Conservation (phyloP, 495 filamentous ascomycete genomes). For the Hyaloscypha hepaticicola region DNA sequence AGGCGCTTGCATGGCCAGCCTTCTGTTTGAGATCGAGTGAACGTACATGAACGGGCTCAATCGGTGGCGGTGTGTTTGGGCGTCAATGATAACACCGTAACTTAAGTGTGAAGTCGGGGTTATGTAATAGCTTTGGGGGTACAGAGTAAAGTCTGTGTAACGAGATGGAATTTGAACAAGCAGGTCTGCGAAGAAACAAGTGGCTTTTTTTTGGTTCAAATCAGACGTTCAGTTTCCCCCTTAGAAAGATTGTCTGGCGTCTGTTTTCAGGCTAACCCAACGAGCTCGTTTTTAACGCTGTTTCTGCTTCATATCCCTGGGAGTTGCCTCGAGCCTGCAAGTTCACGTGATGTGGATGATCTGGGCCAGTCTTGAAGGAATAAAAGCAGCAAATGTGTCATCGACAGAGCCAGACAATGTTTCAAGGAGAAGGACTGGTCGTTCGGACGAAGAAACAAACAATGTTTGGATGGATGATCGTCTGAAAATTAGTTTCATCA, state of each 20-base stretch:
- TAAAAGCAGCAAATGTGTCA: too few relatives aligned
- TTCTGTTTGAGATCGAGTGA: slow-evolving; percentile 5
- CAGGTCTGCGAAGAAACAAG: neutral
- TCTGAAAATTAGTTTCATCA: slow-evolving; percentile 3
- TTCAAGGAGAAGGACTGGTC: too few relatives aligned
- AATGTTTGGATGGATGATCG: slow-evolving; percentile 9
- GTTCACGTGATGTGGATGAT: too few relatives aligned
- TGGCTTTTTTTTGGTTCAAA: neutral
- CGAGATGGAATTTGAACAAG: neutral
- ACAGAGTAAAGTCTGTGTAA: neutral
- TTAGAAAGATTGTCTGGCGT: too few relatives aligned
- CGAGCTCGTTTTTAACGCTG: too few relatives aligned
- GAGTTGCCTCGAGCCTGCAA: too few relatives aligned
- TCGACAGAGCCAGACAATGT: too few relatives aligned
- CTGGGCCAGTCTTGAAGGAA: too few relatives aligned
- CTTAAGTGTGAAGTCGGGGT: neutral
- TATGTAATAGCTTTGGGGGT: neutral
- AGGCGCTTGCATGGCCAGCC: slow-evolving; percentile 7
- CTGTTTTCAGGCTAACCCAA: too few relatives aligned
- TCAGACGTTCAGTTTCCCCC: too few relatives aligned
- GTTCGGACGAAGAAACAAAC: slow-evolving; percentile 9
- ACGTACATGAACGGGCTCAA: neutral
- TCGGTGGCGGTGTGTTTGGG: slow-evolving; percentile 8
- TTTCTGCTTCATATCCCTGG: too few relatives aligned
- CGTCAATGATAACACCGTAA: neutral